A percentile compares a stretch with the other conserved stretches of the same genome.
Evolutionary conservation across 805 yeast species (phyloP).

Genomic region (Vanderwaltozyma verrucispora): DNA sequence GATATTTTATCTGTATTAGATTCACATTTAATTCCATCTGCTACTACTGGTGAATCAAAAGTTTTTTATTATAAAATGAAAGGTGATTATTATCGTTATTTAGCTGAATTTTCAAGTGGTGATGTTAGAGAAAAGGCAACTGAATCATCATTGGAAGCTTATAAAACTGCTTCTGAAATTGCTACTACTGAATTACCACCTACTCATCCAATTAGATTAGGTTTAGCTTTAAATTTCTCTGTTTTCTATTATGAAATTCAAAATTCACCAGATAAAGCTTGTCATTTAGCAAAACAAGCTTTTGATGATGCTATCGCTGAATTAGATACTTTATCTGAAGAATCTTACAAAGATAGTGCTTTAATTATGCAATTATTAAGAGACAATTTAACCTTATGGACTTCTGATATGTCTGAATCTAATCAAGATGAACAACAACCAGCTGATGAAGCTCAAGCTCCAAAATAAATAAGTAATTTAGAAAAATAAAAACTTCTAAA

Average conservation of each 20-base stretch:
- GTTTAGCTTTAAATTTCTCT: constrained; percentile 94
- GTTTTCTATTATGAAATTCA: constrained; percentile 97
- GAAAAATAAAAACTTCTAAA: background rate
- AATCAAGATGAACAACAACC: constrained; percentile 51
- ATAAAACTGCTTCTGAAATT: constrained; percentile 91
- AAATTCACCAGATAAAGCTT: constrained; percentile 97
- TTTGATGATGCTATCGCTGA: constrained; percentile 99
- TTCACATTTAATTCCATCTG: constrained; percentile 84
- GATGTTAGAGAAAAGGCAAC: constrained; percentile 92
- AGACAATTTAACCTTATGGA: constrained; percentile 98
- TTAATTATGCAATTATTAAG: constrained; percentile 97
- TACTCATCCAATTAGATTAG: constrained; percentile 97
- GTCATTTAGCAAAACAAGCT: constrained; percentile 98
- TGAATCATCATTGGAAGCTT: constrained; percentile 84
- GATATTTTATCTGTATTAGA: constrained; percentile 84
- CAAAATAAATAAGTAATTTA: constrained; percentile 1
- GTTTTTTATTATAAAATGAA: constrained; percentile 98
- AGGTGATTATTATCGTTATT: constrained; percentile 98
- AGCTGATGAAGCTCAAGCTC: constrained; percentile 4
- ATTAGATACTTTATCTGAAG: constrained; percentile 94
- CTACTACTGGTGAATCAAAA: constrained; percentile 94
- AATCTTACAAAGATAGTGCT: constrained; percentile 96
- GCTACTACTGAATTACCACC: constrained; percentile 96
- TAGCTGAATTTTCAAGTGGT: constrained; percentile 90
- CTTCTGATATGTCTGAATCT: constrained; percentile 84